Percentiles rank a stretch among this genome's conserved stretches.
Conservation (phyloP, 176 grass and related monocot species). For the Ananas comosus region DNA sequence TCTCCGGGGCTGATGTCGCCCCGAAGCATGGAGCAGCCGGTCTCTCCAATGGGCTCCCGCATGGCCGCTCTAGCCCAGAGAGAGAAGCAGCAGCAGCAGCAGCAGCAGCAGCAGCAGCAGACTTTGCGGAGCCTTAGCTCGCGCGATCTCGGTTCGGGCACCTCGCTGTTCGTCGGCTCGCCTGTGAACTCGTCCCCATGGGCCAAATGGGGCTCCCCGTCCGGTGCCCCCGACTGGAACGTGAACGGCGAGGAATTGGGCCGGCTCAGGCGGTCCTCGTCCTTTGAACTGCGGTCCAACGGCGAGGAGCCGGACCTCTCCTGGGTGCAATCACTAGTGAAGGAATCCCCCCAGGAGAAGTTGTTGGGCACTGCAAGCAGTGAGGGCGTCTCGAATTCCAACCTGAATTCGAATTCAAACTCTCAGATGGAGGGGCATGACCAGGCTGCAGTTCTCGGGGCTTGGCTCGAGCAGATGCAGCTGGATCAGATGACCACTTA, state of each 20-base stretch:
- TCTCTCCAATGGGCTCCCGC: slow-evolving; percentile 44
- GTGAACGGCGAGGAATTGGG: slow-evolving; percentile 36
- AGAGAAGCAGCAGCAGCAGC: slow-evolving; percentile 53
- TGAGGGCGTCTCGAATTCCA: neutral
- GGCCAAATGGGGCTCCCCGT: slow-evolving; percentile 46
- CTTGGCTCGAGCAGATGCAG: slow-evolving; percentile 83
- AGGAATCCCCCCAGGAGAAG: slow-evolving; percentile 13
- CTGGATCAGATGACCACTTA: slow-evolving; percentile 36
- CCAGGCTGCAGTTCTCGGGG: slow-evolving; percentile 36
- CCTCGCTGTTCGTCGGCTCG: slow-evolving; percentile 30
- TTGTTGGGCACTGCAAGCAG: neutral
- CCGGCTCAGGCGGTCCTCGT: neutral
- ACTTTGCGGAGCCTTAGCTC: slow-evolving; percentile 6
- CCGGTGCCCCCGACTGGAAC: slow-evolving; percentile 62
- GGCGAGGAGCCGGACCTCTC: slow-evolving; percentile 63
- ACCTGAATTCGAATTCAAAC: slow-evolving; percentile 21
- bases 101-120: slow-evolving; percentile 38
- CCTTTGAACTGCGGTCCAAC: slow-evolving; percentile 8
- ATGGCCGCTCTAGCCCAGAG: slow-evolving; percentile 32
- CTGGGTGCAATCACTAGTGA: slow-evolving; percentile 67
- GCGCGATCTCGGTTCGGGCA: slow-evolving; percentile 25
- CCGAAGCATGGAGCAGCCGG: slow-evolving; percentile 52
- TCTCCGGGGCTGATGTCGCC: slow-evolving; percentile 41
- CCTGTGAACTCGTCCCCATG: slow-evolving; percentile 39
- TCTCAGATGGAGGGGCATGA: slow-evolving; percentile 39